A percentile compares a stretch with the other conserved stretches of the same genome.
phyloP scores from a whole-genome alignment of 108 stramenopile species.

The Asterionellopsis glacialis region DNA sequence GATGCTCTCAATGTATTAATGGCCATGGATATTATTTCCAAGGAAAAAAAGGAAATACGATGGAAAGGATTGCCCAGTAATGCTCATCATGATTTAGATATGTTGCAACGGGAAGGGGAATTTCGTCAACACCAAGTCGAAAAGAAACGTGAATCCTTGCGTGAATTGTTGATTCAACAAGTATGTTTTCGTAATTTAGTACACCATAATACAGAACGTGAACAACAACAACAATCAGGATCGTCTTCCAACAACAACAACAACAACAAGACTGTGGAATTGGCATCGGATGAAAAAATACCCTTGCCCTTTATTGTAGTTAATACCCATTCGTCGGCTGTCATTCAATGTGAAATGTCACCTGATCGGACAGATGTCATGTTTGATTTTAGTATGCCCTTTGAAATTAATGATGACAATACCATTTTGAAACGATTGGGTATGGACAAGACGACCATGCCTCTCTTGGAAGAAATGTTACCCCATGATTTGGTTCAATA shows the following conservation, averaged over 20 bases:
- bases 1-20: slow-evolving; percentile 94
- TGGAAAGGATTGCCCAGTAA: slow-evolving; percentile 84
- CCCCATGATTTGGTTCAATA: slow-evolving; percentile 56
- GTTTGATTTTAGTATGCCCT: slow-evolving; percentile 87
- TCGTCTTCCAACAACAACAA: background rate
- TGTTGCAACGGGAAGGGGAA: slow-evolving; percentile 42
- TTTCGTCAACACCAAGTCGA: slow-evolving; percentile 38
- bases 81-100: slow-evolving; percentile 40
- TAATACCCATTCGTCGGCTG: slow-evolving; percentile 68
- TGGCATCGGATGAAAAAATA: slow-evolving; percentile 45
- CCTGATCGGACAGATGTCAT: slow-evolving; percentile 79
- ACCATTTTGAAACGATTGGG: slow-evolving; percentile 88
- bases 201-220: slow-evolving; percentile 51
- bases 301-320: slow-evolving; percentile 92
- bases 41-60: slow-evolving; percentile 81
- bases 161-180: slow-evolving; percentile 83
- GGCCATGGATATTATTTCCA: slow-evolving; percentile 94
- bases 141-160: slow-evolving; percentile 65
- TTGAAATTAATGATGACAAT: slow-evolving; percentile 95
- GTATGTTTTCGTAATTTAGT: slow-evolving; percentile 84
- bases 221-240: slow-evolving; percentile 7
- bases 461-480: slow-evolving; percentile 43
- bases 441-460: slow-evolving; percentile 56
- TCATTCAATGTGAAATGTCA: slow-evolving; percentile 92
- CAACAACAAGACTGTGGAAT: background rate